A percentile compares a stretch with the other conserved stretches of the same genome.
These are phyloP conservation scores for Phoenix dactylifera DNA, from an alignment of 176 grass and related monocot genomes.

Conservation along the genomic window DNA sequence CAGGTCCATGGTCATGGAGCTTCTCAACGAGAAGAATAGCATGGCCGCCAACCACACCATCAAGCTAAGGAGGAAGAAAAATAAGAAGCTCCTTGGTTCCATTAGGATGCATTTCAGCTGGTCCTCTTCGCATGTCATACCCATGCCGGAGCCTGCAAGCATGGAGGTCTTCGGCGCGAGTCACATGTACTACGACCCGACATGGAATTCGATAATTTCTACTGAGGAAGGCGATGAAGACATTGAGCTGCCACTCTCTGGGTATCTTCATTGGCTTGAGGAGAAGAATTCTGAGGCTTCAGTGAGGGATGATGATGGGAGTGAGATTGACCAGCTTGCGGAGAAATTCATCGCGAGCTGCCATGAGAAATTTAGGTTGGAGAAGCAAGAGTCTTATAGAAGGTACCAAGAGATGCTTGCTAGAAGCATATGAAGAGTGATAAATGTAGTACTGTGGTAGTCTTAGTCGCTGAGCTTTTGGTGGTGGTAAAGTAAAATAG, in stretches of 20 bases:
- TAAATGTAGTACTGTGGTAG: too few species aligned
- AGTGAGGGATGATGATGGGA: constrained; percentile 4
- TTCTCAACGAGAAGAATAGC: too few species aligned
- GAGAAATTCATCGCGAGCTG: constrained; percentile 80
- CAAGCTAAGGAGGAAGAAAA: constrained; percentile 17
- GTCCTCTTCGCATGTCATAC: constrained; percentile 12
- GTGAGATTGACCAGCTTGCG: constrained; percentile 68
- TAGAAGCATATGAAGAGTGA: constrained; percentile 32
- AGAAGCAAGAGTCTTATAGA: constrained; percentile 94
- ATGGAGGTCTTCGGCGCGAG: background rate
- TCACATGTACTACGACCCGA: constrained; percentile 21
- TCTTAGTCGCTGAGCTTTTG: too few species aligned
- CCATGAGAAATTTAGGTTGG: constrained; percentile 66
- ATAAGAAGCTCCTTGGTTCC: constrained; percentile 5
- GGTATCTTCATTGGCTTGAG: constrained; percentile 31
- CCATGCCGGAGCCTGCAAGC: background rate
- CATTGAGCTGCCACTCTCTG: background rate
- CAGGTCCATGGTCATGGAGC: too few species aligned
- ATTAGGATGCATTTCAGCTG: constrained; percentile 15
- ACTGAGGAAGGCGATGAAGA: background rate
- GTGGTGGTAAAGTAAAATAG: too few species aligned
- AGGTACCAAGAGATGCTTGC: constrained; percentile 79
- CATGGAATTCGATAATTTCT: constrained; percentile 18
- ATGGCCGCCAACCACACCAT: background rate
- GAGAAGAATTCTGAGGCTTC: constrained; percentile 12